phyloP scores from a whole-genome alignment of 2,329 filamentous ascomycete species.

The Pleomassaria siparia region DNA sequence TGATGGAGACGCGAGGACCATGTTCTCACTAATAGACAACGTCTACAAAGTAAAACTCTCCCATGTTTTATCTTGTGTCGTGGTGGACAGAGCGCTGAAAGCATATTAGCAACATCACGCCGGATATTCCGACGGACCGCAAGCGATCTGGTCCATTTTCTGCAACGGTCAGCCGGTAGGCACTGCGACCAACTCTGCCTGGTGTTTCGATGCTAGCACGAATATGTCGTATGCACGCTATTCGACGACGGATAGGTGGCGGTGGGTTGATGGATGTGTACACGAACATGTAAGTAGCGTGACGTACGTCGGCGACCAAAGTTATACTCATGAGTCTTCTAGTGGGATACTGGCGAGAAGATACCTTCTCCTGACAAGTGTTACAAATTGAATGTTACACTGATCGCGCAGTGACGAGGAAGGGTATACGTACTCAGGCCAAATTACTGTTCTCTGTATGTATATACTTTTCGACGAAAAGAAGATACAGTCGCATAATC shows the following conservation, averaged over 20 bases:
- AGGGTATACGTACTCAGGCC: too few species aligned
- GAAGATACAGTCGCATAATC: too few species aligned
- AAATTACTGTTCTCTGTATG: too few species aligned
- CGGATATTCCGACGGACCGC: conserved; percentile 15
- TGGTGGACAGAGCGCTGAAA: neutral
- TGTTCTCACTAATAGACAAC: conserved; percentile 22
- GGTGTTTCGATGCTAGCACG: conserved; percentile 20
- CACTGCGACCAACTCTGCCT: conserved; percentile 12
- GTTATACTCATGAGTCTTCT: neutral
- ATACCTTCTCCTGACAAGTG: conserved; percentile 14
- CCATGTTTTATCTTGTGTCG: neutral
- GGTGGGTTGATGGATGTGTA: conserved; percentile 14
- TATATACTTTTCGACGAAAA: too few species aligned
- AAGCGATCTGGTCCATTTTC: conserved; percentile 20
- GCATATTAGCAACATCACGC: conserved; percentile 16
- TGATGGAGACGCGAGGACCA: conserved; percentile 20
- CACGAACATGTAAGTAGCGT: conserved; percentile 10
- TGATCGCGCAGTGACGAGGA: neutral
- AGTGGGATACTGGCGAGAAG: conserved; percentile 10
- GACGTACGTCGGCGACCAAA: neutral
- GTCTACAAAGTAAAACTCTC: conserved; percentile 13
- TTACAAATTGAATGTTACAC: conserved; percentile 14
- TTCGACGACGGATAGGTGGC: conserved; percentile 11
- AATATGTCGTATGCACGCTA: conserved; percentile 22
- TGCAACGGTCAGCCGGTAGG: conserved; percentile 16